These are phyloP conservation scores for Podosphaera leucotricha DNA, from an alignment of 2,329 filamentous ascomycete species.

Conservation along the genomic window DNA sequence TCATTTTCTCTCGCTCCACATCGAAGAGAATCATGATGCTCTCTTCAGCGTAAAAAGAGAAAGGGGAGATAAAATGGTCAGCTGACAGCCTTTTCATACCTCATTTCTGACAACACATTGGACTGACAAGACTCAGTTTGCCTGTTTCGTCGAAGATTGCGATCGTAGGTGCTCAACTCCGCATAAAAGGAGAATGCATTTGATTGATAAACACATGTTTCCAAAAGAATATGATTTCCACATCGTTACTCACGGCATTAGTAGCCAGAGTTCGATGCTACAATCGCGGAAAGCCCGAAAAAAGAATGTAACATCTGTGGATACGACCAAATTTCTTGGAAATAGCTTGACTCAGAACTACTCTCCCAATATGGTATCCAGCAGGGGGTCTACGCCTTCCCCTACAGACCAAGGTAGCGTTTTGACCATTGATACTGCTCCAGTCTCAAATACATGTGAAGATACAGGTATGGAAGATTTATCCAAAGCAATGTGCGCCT, in stretches of 20 bases:
- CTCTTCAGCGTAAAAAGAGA: slow-evolving; percentile 48
- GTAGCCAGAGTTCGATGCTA: slow-evolving; percentile 59
- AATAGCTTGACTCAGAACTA: slow-evolving; percentile 8
- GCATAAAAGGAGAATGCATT: slow-evolving; percentile 64
- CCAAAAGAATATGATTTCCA: slow-evolving; percentile 74
- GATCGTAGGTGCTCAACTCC: slow-evolving; percentile 63
- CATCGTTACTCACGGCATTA: slow-evolving; percentile 73
- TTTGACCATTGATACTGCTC: not conserved
- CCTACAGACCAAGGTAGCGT: not conserved
- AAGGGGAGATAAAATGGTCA: slow-evolving; percentile 65
- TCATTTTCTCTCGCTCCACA: slow-evolving; percentile 60
- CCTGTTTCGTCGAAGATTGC: slow-evolving; percentile 76
- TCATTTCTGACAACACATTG: not conserved
- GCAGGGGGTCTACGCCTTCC: not conserved
- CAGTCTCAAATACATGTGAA: slow-evolving; percentile 2
- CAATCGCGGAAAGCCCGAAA: slow-evolving; percentile 28
- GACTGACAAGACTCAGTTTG: slow-evolving; percentile 32
- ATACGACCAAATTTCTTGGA: slow-evolving; percentile 9
- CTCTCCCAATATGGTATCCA: not conserved
- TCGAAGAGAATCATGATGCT: slow-evolving; percentile 77
- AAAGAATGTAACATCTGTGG: slow-evolving; percentile 19
- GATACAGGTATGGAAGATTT: slow-evolving; percentile 32
- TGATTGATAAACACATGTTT: slow-evolving; percentile 88
- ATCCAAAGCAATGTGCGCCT: slow-evolving; percentile 41
- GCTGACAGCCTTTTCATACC: slow-evolving; percentile 12